phyloP scores from a whole-genome alignment of 345 rosid species.

The Salix viminalis region DNA sequence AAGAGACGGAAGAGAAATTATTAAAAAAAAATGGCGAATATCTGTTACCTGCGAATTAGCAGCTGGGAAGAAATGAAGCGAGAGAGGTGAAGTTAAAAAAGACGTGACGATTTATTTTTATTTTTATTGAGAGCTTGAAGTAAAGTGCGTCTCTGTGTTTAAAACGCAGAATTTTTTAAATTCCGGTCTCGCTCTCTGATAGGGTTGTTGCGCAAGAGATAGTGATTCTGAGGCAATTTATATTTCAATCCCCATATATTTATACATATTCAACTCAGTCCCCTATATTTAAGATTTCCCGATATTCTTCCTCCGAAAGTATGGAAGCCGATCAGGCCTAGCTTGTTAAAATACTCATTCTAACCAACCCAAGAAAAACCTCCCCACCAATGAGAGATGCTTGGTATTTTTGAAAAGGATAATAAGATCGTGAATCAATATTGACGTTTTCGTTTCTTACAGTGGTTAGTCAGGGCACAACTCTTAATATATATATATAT shows the following conservation, averaged over 20 bases:
- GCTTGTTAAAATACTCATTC: too few relatives aligned
- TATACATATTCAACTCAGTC: neutral
- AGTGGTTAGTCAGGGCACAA: too few relatives aligned
- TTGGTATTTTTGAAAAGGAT: too few relatives aligned
- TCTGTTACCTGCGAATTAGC: neutral
- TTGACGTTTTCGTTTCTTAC: too few relatives aligned
- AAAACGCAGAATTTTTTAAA: neutral
- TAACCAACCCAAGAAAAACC: too few relatives aligned
- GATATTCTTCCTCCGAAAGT: neutral
- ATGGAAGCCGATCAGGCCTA: too few relatives aligned
- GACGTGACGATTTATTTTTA: neutral
- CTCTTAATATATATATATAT: too few relatives aligned
- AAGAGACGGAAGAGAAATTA: neutral
- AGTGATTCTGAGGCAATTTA: neutral
- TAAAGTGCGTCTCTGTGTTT: neutral
- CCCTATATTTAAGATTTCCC: neutral
- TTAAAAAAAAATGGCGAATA: neutral
- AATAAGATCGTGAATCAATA: too few relatives aligned
- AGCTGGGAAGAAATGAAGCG: neutral
- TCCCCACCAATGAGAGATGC: too few relatives aligned
- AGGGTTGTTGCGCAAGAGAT: neutral
- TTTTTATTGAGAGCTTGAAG: neutral
- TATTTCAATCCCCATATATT: neutral
- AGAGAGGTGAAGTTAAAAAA: neutral
- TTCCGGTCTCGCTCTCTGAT: neutral